A percentile compares a stretch with the other conserved stretches of the same genome.
Evolutionary conservation across 148 eudicot genomes (phyloP).

Genomic region (Pouteria glomerata): DNA sequence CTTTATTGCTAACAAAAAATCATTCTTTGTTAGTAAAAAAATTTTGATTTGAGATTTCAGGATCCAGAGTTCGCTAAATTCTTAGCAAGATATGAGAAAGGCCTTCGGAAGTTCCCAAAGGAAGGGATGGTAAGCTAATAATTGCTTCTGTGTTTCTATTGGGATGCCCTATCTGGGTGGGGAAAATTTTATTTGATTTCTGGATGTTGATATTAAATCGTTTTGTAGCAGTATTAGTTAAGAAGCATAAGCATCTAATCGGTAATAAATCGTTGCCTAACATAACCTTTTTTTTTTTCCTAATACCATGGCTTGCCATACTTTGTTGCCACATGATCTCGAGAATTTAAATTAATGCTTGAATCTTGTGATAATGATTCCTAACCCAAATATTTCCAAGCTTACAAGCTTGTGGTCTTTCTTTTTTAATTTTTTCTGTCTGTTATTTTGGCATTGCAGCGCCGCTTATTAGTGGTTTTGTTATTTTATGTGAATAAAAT

Average conservation of each 20-base stretch:
- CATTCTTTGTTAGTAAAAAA: neutral
- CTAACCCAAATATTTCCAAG: neutral
- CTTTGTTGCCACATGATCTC: neutral
- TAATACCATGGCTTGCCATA: neutral
- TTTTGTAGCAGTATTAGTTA: neutral
- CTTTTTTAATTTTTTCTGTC: no score
- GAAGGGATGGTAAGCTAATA: slow-evolving; percentile 51
- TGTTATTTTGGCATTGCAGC: neutral
- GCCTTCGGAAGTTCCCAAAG: slow-evolving; percentile 29
- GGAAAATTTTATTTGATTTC: neutral
- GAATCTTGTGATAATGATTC: neutral
- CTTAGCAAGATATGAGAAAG: slow-evolving; percentile 39
- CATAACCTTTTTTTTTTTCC: neutral
- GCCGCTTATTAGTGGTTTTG: neutral
- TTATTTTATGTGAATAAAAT: no score
- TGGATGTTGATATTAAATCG: neutral
- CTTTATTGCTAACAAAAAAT: neutral
- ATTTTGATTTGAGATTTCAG: slow-evolving; percentile 33
- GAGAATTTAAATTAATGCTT: neutral
- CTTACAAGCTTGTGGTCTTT: neutral
- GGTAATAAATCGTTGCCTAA: neutral
- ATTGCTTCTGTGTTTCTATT: neutral
- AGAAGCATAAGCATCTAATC: neutral
- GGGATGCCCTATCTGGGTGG: neutral
- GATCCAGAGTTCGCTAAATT: slow-evolving; percentile 59